Evolutionary conservation across 768 basidiomycete genomes (phyloP), one percentile per base, ranked within the genome.

Genomic region (Termitomyces sp.): DNA sequence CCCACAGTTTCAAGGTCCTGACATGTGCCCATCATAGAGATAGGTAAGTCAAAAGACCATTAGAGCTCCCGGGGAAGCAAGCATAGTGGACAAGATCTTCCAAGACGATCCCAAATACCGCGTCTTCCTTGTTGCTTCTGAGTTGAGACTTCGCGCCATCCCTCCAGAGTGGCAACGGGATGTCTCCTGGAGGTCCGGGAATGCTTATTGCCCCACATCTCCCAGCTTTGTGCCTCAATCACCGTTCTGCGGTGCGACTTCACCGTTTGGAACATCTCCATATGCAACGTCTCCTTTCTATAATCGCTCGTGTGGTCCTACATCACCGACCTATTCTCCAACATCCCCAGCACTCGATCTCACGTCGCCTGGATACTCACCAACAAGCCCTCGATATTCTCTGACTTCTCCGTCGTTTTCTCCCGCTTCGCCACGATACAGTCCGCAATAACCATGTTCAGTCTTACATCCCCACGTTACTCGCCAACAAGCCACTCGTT

Each of bases 401-500:
- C 89, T 88, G 0, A 92, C 89, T 0, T 90, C 86, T 1, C 88
- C 88, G 2, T 86, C 87, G 21, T 92, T 89, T 76, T 93, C 90
- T 2, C 90, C 90, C 0, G 88, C 90, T 0, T 90, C 88, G 5
- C 90, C 90, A 8, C 80, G 84, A 26, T 93, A 90, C 68, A 90
- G 88, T 58, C 93, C 93, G 0, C 88, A 93, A 57, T 93, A 90
- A 1, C 94, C 94, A 9, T 88, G 14, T 96, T 90, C 73, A 88
- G 85, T 58, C 94, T 93, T 1, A 92, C 93, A 11, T 93, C 91
- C 2, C 94, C 92, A 14, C 81, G 87, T 1, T 93, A 92, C 66
- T 93, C 91, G 11, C 93, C 93, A 1, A 88, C 92, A 30, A 90
- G 88, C 65, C 93, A 93, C 0, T 90, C 88, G 0, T 96, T 93